These are phyloP conservation scores for Acanthamoeba sp. DNA, from an alignment of 208 protist species.

Conservation along the genomic window DNA sequence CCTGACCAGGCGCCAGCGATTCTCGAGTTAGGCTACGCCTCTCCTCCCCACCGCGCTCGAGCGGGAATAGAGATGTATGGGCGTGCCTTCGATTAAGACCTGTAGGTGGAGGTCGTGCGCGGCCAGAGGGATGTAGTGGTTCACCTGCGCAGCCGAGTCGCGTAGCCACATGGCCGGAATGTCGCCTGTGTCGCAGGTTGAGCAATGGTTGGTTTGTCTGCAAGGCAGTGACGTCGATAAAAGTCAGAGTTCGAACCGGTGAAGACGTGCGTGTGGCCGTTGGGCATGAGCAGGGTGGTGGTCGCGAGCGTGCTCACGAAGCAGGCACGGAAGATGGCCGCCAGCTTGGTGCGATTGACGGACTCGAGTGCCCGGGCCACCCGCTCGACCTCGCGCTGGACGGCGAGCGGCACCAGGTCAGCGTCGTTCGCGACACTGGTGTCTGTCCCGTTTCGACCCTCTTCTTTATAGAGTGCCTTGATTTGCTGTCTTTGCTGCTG, in stretches of 20 bases:
- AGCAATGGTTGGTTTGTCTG: too few relatives aligned
- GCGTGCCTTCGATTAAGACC: slow-evolving; percentile 2
- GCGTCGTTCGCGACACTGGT: background rate
- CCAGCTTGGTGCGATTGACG: background rate
- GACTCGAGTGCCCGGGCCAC: background rate
- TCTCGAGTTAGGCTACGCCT: too few relatives aligned
- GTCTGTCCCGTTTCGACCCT: background rate
- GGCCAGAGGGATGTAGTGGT: slow-evolving; percentile 66
- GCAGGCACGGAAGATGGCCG: slow-evolving; percentile 16
- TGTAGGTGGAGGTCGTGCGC: slow-evolving; percentile 52
- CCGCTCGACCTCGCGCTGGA: slow-evolving; percentile 37
- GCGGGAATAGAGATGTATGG: background rate
- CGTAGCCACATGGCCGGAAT: slow-evolving; percentile 85
- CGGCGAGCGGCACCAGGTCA: background rate
- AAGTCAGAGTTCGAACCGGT: background rate
- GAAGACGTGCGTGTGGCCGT: slow-evolving; percentile 71
- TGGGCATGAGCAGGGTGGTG: slow-evolving; percentile 32
- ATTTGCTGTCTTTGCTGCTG: background rate
- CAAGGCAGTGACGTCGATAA: too few relatives aligned
- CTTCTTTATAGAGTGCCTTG: too few relatives aligned
- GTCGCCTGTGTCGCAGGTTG: slow-evolving; percentile 78
- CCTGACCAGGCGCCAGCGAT: background rate
- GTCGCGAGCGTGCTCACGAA: slow-evolving; percentile 66
- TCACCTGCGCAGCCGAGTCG: slow-evolving; percentile 81
- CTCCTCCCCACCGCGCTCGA: background rate